Evolutionary conservation across 208 protist species (phyloP), one percentile per base, ranked within the genome.

Genomic region (Crithidia bombi): DNA sequence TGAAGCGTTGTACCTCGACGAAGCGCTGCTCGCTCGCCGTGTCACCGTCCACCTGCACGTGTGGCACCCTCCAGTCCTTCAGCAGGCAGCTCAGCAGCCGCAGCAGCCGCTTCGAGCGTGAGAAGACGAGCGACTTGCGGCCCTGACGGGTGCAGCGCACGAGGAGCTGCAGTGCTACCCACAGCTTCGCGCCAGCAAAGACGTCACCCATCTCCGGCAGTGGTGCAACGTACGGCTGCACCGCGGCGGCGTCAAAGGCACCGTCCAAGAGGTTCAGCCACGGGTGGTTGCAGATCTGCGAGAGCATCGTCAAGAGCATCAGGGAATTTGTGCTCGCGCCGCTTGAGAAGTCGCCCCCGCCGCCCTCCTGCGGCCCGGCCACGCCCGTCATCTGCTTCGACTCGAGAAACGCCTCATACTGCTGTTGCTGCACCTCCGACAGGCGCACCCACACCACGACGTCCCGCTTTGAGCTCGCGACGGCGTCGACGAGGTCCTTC

Each of bases 1-100:
- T 98, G 81, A 98, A 99, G 2, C 47, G 25, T 2, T 90, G 71
- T 5, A 99, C 95, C 14, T 41, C 72, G 36, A 55, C 58, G 38
- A 78, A 63, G 28, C 90, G 90, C 15, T 76, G 64, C 56, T 82
- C 78, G 38, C 62, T 67, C 23, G 68, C 64, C 9, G 69, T 78
- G 72, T 92, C 82, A 4, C 90, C 87, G 68, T 96, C 90, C 10
- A 96, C 73, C 32, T 89, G 85, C 12, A 66, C 57, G 65, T 84
- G 83, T 0, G 70, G 4, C 55, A 93, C 75, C 25, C 65, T 21
- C 74, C 73, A 78, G 28, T 77, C 73, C 23, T 38, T 23, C 47
- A 96, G 73, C 15, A 86, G 59, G 26, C 68, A 54, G 2, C 72
- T 51, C 39, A 96, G 62, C 41, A 96, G 58, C 51, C 77, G 64